Evolutionary conservation across 345 rosid genomes (phyloP), one percentile per base, ranked within the genome.

Genomic region (Linum usitatissimum): DNA sequence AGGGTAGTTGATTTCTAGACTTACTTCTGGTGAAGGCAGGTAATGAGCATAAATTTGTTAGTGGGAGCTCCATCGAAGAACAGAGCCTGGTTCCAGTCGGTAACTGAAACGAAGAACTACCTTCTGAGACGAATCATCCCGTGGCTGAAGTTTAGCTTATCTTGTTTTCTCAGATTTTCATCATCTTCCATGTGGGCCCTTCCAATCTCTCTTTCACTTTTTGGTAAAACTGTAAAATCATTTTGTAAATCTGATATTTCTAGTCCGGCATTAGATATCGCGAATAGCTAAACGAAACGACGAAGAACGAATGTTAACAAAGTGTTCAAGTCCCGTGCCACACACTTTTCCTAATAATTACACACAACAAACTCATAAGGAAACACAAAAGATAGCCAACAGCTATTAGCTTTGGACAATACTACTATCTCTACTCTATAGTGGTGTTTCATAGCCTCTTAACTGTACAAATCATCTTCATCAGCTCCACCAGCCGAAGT

Each of bases 11-110:
- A 28, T 18, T 18, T 18, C 31, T 55, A 21, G 59, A 51, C 82
- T 69, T 65, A 77, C 79, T 53, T 58, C 39, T 63, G 62, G 57
- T 51, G 42, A 68, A 58, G 60, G 81, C 70, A 31, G 70, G 53
- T 53, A 67, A 68, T 28, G 71, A 62, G 13, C 63, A 39, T 20
- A 75, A 31, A 45, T 60, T 76, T 58, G 51, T 45, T 10, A 73
- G 19, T 6, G 72, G 65, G 53, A 73, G 68, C 72, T 75, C 84
- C 84, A 80, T 75, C 39, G 23, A 30, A 51, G 36, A 34, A 17
- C 30, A 23, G 17, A 9, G 20, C 54, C 54, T 23, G 13, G 34
- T 54, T 34, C 53, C 14, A 38, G 5, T 45, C 15, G 17, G 59
- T 21, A 36, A 39, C 65, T n/a, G 55, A 28, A 40, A 18, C 40